Evolutionary conservation across 2,329 filamentous ascomycete genomes (phyloP).

Genomic region (Colletotrichum trifolii): DNA sequence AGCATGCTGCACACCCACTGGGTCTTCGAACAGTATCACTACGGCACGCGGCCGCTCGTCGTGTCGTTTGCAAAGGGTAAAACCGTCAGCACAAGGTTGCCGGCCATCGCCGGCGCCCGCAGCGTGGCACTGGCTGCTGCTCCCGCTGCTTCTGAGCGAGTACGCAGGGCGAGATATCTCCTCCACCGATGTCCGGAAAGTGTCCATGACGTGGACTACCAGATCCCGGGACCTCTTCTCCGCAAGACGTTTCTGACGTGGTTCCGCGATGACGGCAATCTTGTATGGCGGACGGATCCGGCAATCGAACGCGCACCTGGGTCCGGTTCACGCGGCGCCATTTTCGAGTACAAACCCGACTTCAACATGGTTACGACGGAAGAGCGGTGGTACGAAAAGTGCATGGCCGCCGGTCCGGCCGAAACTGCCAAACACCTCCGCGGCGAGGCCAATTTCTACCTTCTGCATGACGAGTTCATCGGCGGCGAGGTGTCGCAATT

Average conservation of each 20-base stretch:
- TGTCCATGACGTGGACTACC: slow-evolving; percentile 43
- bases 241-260: slow-evolving; percentile 25
- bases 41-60: slow-evolving; percentile 42
- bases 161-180: slow-evolving; percentile 31
- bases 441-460: slow-evolving; percentile 35
- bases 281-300: slow-evolving; percentile 26
- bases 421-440: slow-evolving; percentile 24
- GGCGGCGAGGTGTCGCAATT: slow-evolving; percentile 36
- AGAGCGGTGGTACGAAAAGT: slow-evolving; percentile 48
- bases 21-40: slow-evolving; percentile 50
- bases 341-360: slow-evolving; percentile 11
- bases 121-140: slow-evolving; percentile 6
- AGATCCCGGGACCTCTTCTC: slow-evolving; percentile 34
- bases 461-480: slow-evolving; percentile 20
- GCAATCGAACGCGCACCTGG: not conserved
- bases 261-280: slow-evolving; percentile 33
- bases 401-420: slow-evolving; percentile 42
- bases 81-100: slow-evolving; percentile 42
- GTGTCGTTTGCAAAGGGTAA: slow-evolving; percentile 41
- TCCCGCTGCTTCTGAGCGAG: not conserved
- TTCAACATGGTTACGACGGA: slow-evolving; percentile 50
- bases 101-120: slow-evolving; percentile 24
- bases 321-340: slow-evolving; percentile 15
- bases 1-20: slow-evolving; percentile 48
- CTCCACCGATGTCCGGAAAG: slow-evolving; percentile 36